phyloP scores from a whole-genome alignment of 345 rosid species.

The Fremontodendron californicum region DNA sequence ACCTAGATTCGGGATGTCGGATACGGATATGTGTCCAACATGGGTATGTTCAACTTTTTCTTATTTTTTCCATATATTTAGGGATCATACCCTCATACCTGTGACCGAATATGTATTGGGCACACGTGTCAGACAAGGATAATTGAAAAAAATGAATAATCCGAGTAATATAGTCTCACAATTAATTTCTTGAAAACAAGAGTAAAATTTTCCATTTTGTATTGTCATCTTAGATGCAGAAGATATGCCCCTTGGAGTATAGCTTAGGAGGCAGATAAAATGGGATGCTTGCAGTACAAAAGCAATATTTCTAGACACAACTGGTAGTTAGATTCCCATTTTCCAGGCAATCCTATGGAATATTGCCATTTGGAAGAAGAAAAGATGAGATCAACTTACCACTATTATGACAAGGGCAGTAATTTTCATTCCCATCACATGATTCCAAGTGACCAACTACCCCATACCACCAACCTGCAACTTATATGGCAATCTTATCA shows the following conservation, averaged over 20 bases:
- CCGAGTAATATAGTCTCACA: neutral
- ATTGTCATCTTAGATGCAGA: neutral
- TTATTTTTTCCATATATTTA: no score
- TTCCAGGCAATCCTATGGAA: conserved; percentile 13
- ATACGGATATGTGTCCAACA: no score
- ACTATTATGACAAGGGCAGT: conserved; percentile 55
- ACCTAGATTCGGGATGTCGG: no score
- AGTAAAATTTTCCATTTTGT: neutral
- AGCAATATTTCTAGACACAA: conserved; percentile 14
- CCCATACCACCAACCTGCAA: conserved; percentile 97
- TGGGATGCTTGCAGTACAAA: conserved; percentile 19
- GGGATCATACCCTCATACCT: no score
- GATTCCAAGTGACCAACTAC: conserved; percentile 79
- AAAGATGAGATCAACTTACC: conserved; percentile 43
- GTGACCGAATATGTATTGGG: no score
- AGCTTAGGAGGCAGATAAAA: conserved; percentile 7
- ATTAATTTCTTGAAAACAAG: neutral
- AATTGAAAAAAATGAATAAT: no score
- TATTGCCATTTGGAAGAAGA: conserved; percentile 6
- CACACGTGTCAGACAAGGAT: no score
- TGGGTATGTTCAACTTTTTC: no score
- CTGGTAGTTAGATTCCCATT: conserved; percentile 15
- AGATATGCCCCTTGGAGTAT: neutral
- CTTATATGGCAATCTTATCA: neutral
- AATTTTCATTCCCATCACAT: conserved; percentile 64